A percentile compares a stretch with the other conserved stretches of the same genome.
phyloP scores from a whole-genome alignment of 148 eudicot genomes.

The Rhododendron mucronatum region DNA sequence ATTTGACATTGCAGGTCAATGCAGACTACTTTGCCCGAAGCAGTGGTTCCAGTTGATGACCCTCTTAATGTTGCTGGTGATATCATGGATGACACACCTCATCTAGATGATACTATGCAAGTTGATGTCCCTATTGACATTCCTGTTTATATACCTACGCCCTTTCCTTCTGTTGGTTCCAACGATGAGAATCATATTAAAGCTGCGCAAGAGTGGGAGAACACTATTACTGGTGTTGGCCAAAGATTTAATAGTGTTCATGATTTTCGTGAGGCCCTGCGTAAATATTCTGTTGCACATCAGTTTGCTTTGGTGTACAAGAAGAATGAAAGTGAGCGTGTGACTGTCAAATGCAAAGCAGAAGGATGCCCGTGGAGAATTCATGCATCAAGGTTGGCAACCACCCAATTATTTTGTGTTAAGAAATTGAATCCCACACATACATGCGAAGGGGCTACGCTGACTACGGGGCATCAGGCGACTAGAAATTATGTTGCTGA shows the following conservation, averaged over 20 bases:
- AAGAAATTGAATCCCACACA: constrained; percentile 86
- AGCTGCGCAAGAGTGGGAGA: constrained; percentile 87
- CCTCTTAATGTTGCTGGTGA: constrained; percentile 32
- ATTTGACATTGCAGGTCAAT: constrained; percentile 62
- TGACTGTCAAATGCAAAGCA: constrained; percentile 92
- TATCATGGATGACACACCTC: constrained; percentile 50
- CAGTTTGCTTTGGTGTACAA: constrained; percentile 87
- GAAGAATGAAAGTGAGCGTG: constrained; percentile 95
- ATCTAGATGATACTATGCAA: constrained; percentile 35
- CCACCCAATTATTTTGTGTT: constrained; percentile 83
- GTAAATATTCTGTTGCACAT: constrained; percentile 83
- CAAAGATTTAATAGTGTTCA: constrained; percentile 85
- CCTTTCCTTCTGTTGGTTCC: constrained; percentile 28
- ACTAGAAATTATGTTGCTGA: constrained; percentile 97
- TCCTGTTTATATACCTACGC: constrained; percentile 30
- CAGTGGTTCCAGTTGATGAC: constrained; percentile 52
- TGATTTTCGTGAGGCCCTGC: constrained; percentile 85
- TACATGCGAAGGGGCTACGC: constrained; percentile 81
- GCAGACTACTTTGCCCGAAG: constrained; percentile 70
- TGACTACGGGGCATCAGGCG: constrained; percentile 70
- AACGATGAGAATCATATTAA: constrained; percentile 52
- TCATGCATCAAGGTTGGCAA: constrained; percentile 91
- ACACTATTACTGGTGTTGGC: constrained; percentile 86
- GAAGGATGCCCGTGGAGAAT: constrained; percentile 99
- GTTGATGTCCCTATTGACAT: constrained; percentile 40